Conservation (phyloP, 2,329 filamentous ascomycete species). For the Pseudogymnoascus sp. region DNA sequence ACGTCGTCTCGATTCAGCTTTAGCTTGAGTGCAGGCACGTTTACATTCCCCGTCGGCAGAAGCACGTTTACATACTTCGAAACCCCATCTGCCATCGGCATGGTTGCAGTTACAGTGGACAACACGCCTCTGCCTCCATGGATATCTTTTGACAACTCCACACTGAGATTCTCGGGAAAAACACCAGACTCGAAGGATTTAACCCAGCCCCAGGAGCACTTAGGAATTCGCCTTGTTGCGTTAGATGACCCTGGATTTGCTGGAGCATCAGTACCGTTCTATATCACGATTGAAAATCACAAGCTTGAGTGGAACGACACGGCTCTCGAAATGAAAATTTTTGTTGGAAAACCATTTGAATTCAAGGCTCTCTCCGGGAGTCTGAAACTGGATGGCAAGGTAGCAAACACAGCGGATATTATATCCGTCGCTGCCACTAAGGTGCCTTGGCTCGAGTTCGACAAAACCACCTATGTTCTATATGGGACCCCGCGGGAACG, state of each 20-base stretch:
- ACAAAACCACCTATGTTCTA: conserved; percentile 53
- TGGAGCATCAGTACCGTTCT: conserved; percentile 56
- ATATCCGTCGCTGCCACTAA: conserved; percentile 42
- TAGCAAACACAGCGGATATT: conserved; percentile 43
- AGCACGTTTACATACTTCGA: conserved; percentile 54
- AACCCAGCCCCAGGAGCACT: conserved; percentile 61
- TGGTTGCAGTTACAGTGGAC: conserved; percentile 68
- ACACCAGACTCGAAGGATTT: conserved; percentile 59
- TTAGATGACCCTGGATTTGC: conserved; percentile 75
- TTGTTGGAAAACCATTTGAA: conserved; percentile 40
- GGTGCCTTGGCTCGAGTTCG: conserved; percentile 60
- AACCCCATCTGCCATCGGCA: conserved; percentile 45
- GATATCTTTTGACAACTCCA: conserved; percentile 62
- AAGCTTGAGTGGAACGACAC: conserved; percentile 56
- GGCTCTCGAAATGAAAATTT: conserved; percentile 49
- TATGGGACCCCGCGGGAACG: conserved; percentile 51
- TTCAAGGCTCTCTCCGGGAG: conserved; percentile 44
- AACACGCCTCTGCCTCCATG: conserved; percentile 81
- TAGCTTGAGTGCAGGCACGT: conserved; percentile 50
- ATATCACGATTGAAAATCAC: conserved; percentile 63
- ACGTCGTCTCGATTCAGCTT: conserved; percentile 47
- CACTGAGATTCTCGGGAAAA: conserved; percentile 60
- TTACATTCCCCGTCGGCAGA: conserved; percentile 37
- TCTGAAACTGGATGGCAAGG: conserved; percentile 51
- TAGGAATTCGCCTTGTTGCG: conserved; percentile 64